Evolutionary conservation across 306 rosid species (phyloP).

Genomic region (Malus domestica): ASM211411v1 NC_041793.1:3993501-3994000

Average conservation of each 20-base stretch:
- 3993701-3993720: conserved; percentile 27
- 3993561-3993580: not conserved
- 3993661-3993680: conserved; percentile 40
- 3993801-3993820: not conserved
- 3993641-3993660: conserved; percentile 23
- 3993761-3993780: conserved; percentile 8
- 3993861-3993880: too few relatives aligned
- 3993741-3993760: conserved; percentile 2
- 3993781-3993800: conserved; percentile 20
- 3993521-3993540: not conserved
- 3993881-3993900: too few relatives aligned
- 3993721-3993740: conserved; percentile 28
- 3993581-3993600: not conserved
- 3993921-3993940: too few relatives aligned
- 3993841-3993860: too few relatives aligned
- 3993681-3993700: conserved; percentile 28
- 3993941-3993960: too few relatives aligned
- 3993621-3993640: conserved; percentile 17
- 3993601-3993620: not conserved
- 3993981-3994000: too few relatives aligned
- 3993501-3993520: not conserved
- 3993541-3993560: not conserved
- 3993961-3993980: rapidly evolving
- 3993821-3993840: not conserved
- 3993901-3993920: too few relatives aligned